Evolutionary conservation across 352 stramenopile genomes (phyloP), one percentile per base, ranked within the genome.

Genomic region (Hyaloperonospora arabidopsidis): DNA sequence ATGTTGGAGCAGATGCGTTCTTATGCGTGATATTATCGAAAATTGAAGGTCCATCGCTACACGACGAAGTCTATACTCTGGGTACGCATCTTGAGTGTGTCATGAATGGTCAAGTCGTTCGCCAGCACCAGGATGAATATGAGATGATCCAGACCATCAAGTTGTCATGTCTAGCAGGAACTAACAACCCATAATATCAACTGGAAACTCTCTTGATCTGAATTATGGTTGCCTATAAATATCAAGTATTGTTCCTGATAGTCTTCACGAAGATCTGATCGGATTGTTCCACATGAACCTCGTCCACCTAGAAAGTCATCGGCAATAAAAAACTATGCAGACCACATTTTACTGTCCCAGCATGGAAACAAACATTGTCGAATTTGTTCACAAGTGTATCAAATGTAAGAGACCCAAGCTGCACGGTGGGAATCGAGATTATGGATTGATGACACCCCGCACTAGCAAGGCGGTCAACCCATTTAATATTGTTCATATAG

Each of bases 1-100:
- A 40, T 5, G 11, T 50, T 25, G 40, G 34, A 2, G 29, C 40
- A 17, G 28, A 50, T 45, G 28, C 40, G 6, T 57, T 57, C 17
- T 57, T 21, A 5, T 11, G 43, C 12, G 13, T 18, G 35, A 3
- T 3, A 15, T 41, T 41, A 5, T 3, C 11, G 11, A 41, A 15
- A 5, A 15, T 3, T 5, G 4, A 41, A 41, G 12, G 12, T 15
- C 25, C 35, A 18, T 18, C 11, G 35, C 4, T 41, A n/a, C 2
- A 3, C 3, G 35, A 41, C 11, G 3, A n/a, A 5, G 11, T 41
- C 11, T 38, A 38, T n/a, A n/a, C 13, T 7, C 13, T 13, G 13
- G 13, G 13, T 13, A 13, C 7, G 13, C 7, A 13, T 13, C 32
- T 38, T 13, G 7, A 38, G 32, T 38, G 32, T 13, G 7, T 13